phyloP scores from a whole-genome alignment of 2,329 filamentous ascomycete genomes.

The Nemania abortiva region DNA sequence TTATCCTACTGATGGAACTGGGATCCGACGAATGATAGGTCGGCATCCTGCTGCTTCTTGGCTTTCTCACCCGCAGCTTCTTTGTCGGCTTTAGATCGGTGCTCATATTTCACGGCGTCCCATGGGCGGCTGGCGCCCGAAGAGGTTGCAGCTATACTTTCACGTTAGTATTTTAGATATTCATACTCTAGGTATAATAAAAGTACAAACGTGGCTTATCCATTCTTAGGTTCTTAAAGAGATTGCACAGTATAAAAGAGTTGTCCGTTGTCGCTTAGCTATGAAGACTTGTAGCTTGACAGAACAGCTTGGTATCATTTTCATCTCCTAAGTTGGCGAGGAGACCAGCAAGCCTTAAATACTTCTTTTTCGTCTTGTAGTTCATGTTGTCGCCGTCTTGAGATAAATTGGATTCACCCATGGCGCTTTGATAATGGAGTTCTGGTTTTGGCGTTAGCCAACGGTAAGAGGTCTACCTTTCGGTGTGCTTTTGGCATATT shows the following conservation, averaged over 20 bases:
- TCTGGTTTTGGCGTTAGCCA: slow-evolving; percentile 16
- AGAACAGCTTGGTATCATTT: background rate
- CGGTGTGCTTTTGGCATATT: background rate
- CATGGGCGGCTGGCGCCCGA: background rate
- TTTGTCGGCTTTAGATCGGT: slow-evolving; percentile 21
- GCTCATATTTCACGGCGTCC: background rate
- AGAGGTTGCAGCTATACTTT: background rate
- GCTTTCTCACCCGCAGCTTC: background rate
- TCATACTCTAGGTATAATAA: background rate
- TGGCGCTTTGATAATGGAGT: background rate
- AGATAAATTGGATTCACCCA: background rate
- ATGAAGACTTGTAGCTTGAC: background rate
- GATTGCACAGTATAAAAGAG: background rate
- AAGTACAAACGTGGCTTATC: slow-evolving; percentile 5
- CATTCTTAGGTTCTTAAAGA: background rate
- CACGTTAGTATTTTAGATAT: background rate
- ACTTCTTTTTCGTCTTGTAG: background rate
- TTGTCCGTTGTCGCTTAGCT: background rate
- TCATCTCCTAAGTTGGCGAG: background rate
- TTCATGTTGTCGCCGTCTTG: background rate
- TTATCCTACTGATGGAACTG: slow-evolving; percentile 26
- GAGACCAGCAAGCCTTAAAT: background rate
- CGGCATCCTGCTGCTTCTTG: slow-evolving; percentile 27
- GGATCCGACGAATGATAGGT: slow-evolving; percentile 20
- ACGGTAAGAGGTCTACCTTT: background rate